These are phyloP conservation scores for Podaxis mareebaensis DNA, from an alignment of 768 basidiomycete genomes.

Conservation along the genomic window DNA sequence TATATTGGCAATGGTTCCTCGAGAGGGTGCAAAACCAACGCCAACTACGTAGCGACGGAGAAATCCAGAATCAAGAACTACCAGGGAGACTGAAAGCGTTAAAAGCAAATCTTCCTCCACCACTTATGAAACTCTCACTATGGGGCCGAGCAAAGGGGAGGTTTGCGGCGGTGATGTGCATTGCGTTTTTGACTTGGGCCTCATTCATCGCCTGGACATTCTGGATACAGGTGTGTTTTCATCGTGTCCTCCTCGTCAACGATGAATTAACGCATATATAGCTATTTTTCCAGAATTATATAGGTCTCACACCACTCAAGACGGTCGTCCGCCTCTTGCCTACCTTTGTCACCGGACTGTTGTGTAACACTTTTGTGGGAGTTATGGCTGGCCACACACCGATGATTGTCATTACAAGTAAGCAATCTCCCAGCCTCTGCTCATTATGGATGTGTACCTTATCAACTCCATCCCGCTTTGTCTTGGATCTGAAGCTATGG, in stretches of 20 bases:
- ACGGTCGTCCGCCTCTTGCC: conserved; percentile 71
- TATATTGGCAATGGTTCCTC: conserved; percentile 66
- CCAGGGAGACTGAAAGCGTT: not conserved
- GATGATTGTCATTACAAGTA: conserved; percentile 59
- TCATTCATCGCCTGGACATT: conserved; percentile 56
- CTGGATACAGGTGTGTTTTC: conserved; percentile 26
- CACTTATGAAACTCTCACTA: conserved; percentile 62
- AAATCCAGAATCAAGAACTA: not conserved
- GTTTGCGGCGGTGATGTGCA: conserved; percentile 58
- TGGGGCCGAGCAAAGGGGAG: conserved; percentile 65
- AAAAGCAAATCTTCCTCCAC: conserved; percentile 42
- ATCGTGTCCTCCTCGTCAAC: not conserved
- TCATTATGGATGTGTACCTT: not conserved
- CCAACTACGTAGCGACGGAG: not conserved
- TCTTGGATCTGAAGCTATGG: conserved; percentile 27
- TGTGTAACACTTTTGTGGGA: conserved; percentile 68
- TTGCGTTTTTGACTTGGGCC: conserved; percentile 66
- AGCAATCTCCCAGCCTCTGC: conserved; percentile 12
- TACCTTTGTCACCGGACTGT: conserved; percentile 64
- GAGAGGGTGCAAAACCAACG: conserved; percentile 40
- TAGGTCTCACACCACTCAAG: conserved; percentile 50
- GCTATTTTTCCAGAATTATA: conserved; percentile 75
- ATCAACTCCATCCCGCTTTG: not conserved
- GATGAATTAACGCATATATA: conserved; percentile 23
- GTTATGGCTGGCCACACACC: conserved; percentile 55